Conservation (phyloP, 306 rosid genomes). For the Castanopsis chinensis region DNA sequence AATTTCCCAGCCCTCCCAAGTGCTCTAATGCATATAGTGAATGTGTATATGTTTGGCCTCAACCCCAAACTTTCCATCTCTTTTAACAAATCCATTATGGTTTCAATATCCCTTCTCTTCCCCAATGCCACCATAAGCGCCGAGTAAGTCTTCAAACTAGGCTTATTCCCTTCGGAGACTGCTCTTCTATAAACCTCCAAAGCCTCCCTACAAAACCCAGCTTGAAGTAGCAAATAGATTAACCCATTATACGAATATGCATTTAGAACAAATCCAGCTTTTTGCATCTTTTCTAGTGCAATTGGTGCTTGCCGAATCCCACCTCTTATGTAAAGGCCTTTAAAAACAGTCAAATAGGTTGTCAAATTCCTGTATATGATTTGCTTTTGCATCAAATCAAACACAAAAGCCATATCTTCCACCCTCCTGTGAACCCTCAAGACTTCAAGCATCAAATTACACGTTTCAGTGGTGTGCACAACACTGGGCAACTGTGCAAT, state of each 20-base stretch:
- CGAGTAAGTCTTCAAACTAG: constrained; percentile 91
- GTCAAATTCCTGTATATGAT: constrained; percentile 55
- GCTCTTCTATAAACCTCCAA: constrained; percentile 68
- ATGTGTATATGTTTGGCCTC: constrained; percentile 88
- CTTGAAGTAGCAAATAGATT: constrained; percentile 69
- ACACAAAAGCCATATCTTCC: constrained; percentile 73
- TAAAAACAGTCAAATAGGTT: constrained; percentile 70
- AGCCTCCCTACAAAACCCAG: constrained; percentile 68
- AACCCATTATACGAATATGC: constrained; percentile 89
- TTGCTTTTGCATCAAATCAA: constrained; percentile 76
- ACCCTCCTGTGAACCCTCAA: constrained; percentile 51
- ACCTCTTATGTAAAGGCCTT: constrained; percentile 67
- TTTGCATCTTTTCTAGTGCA: constrained; percentile 66
- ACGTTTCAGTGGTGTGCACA: constrained; percentile 77
- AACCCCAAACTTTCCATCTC: constrained; percentile 85
- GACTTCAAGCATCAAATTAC: constrained; percentile 85
- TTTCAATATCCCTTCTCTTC: constrained; percentile 70
- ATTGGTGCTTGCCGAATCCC: constrained; percentile 65
- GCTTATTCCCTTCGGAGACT: constrained; percentile 71
- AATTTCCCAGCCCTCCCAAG: constrained; percentile 87
- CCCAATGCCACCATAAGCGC: constrained; percentile 90
- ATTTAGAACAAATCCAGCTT: constrained; percentile 72
- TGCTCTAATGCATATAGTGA: constrained; percentile 85
- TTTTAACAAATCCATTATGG: constrained; percentile 64
- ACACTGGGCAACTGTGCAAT: constrained; percentile 55